Percentiles rank a stretch among this genome's conserved stretches.
These are phyloP conservation scores for Chrysanthemum lavandulifolium DNA, from an alignment of 129 eudicot species.

Conservation along the genomic window DNA sequence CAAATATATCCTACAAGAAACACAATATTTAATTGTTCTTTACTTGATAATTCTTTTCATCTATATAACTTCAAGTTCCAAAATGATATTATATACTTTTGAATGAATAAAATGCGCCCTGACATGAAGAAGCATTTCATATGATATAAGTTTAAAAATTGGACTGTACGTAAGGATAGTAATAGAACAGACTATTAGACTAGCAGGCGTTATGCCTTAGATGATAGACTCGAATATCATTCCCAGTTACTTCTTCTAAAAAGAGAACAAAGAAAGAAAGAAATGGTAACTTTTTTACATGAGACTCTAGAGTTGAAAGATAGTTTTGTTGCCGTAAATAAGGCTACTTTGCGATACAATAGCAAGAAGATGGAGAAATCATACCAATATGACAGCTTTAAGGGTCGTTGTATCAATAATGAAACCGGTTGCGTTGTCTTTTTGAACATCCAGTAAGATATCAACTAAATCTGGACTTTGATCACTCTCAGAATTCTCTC, in stretches of 20 bases:
- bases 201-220: too few relatives aligned
- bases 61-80: too few relatives aligned
- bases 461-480: constrained; percentile 2
- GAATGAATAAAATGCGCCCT: too few relatives aligned
- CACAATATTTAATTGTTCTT: not conserved
- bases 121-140: too few relatives aligned
- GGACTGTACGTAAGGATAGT: too few relatives aligned
- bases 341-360: not conserved
- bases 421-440: not conserved
- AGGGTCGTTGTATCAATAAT: not conserved
- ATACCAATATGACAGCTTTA: constrained; percentile 5
- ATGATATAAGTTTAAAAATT: too few relatives aligned
- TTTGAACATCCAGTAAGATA: constrained; percentile 8
- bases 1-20: not conserved
- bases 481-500: too few relatives aligned
- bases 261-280: not conserved
- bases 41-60: not conserved
- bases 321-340: not conserved
- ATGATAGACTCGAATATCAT: not conserved
- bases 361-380: not conserved
- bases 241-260: not conserved
- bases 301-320: not conserved
- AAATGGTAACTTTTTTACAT: not conserved
- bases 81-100: too few relatives aligned
- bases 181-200: too few relatives aligned